Evolutionary conservation across 2,329 filamentous ascomycete genomes (phyloP).

Genomic region (Venturia effusa): DNA sequence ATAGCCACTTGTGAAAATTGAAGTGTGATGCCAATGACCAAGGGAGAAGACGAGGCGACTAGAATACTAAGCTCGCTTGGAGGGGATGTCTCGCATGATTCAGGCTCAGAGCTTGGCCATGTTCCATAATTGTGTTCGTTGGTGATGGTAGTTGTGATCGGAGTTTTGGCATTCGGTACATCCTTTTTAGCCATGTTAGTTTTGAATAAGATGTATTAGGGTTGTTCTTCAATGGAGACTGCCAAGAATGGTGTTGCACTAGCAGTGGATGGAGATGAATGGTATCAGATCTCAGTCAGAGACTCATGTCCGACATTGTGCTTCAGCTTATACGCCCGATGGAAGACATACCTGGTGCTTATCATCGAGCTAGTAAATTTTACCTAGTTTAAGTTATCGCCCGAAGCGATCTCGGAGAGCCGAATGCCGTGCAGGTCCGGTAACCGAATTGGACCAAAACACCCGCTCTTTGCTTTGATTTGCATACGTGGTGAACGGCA

Average conservation of each 20-base stretch:
- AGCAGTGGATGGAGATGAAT: neutral
- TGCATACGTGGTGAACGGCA: neutral
- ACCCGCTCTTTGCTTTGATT: neutral
- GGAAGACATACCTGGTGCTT: neutral
- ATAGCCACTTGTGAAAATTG: conserved; percentile 5
- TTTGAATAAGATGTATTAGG: neutral
- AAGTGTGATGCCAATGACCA: neutral
- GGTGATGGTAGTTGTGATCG: neutral
- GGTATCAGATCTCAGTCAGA: neutral
- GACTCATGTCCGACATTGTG: neutral
- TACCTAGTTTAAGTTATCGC: neutral
- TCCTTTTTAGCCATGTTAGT: neutral
- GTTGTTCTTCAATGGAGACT: neutral
- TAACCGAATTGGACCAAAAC: neutral
- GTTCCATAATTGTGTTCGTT: neutral
- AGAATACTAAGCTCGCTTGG: neutral
- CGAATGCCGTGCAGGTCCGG: neutral
- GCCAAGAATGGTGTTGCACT: no score
- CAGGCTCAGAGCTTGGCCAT: neutral
- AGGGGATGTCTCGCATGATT: neutral
- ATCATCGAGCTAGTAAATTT: neutral
- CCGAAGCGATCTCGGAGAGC: neutral
- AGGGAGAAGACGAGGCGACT: neutral
- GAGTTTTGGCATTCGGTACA: neutral
- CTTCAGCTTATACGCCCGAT: neutral